These are phyloP conservation scores for Prunus fruticosa DNA, from an alignment of 306 rosid species.

Conservation along the genomic window DNA sequence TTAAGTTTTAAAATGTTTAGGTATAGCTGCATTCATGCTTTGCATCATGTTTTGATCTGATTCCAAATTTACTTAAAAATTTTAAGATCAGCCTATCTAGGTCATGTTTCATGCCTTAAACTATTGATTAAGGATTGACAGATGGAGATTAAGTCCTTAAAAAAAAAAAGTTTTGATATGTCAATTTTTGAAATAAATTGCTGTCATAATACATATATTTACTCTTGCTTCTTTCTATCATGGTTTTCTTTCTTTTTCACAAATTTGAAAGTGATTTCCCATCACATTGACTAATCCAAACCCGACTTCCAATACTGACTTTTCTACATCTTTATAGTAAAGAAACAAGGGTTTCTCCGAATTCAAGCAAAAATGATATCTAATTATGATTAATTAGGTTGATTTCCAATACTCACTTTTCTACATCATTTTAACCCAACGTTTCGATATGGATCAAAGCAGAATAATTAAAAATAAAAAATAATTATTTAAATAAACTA, in stretches of 20 bases:
- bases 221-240: no score
- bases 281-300: background rate
- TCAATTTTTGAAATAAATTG: no score
- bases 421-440: no score
- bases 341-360: background rate
- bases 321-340: background rate
- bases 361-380: background rate
- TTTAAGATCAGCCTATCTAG: background rate
- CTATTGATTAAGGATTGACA: background rate
- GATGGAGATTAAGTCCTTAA: no score
- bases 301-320: background rate
- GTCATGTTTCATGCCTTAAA: background rate
- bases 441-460: no score
- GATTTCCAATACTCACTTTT: no score
- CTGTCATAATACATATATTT: no score
- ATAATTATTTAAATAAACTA: no score
- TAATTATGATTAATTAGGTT: no score
- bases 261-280: background rate
- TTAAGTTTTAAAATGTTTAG: background rate
- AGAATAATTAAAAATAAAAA: no score
- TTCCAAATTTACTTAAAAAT: background rate
- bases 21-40: background rate
- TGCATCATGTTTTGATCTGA: background rate
- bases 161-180: no score
- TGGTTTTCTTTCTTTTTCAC: background rate